Evolutionary conservation across 257 asterid genomes (phyloP).

Genomic region (Nicotiana knightiana): DNA sequence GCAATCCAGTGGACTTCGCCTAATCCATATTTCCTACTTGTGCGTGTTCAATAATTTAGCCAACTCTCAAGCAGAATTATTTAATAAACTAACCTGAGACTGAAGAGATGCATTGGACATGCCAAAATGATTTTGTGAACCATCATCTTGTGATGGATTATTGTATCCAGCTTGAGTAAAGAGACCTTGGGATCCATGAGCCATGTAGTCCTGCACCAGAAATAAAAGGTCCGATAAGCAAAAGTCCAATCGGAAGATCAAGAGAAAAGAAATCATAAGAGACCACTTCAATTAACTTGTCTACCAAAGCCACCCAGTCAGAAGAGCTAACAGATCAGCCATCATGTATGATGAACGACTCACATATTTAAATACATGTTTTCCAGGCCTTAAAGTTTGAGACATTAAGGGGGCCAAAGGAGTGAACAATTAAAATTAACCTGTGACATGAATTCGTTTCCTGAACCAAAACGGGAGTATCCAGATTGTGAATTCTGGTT

Average conservation of each 20-base stretch:
- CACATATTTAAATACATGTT: background rate
- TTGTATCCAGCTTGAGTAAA: conserved; percentile 82
- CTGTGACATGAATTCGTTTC: conserved; percentile 99
- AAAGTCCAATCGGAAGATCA: background rate
- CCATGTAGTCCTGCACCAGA: conserved; percentile 69
- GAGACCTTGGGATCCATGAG: conserved; percentile 87
- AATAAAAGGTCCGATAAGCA: background rate
- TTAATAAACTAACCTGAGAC: conserved; percentile 56
- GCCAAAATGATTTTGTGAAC: conserved; percentile 76
- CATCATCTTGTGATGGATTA: conserved; percentile 83
- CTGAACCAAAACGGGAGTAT: conserved; percentile 77
- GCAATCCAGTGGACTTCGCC: background rate
- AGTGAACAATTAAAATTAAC: conserved; percentile 24
- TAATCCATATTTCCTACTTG: background rate
- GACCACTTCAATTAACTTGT: background rate
- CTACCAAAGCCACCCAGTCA: background rate
- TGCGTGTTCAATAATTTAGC: background rate
- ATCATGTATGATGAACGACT: background rate
- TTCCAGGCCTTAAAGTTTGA: background rate
- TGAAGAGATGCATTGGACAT: conserved; percentile 63
- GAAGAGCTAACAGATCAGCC: background rate
- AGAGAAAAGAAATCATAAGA: background rate
- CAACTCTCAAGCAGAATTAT: background rate
- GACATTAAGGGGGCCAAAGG: background rate
- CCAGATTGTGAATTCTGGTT: conserved; percentile 93